Percentiles rank a stretch among this genome's conserved stretches.
phyloP scores from a whole-genome alignment of 768 basidiomycete species.

The Termitomyces eurrhizus region DNA sequence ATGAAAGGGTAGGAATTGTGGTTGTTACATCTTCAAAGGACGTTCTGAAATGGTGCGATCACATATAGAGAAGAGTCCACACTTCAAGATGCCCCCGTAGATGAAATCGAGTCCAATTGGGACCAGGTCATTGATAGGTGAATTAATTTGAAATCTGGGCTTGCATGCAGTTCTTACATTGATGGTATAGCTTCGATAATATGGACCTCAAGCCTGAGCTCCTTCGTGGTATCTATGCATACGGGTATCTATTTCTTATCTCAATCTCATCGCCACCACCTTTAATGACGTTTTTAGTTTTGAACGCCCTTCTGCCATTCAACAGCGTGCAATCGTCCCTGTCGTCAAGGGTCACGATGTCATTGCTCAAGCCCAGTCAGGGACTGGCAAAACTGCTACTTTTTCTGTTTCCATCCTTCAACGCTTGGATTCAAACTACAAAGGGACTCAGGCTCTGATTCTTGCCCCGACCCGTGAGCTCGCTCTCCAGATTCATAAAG shows the following conservation, averaged over 20 bases:
- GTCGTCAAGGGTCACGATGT: slow-evolving; percentile 98
- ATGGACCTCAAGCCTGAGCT: slow-evolving; percentile 98
- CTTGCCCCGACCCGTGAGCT: slow-evolving; percentile 98
- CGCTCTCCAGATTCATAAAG: slow-evolving; percentile 98
- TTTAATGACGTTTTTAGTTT: slow-evolving; percentile 51
- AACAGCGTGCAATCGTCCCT: slow-evolving; percentile 98
- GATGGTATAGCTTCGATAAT: slow-evolving; percentile 82
- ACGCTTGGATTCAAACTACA: slow-evolving; percentile 39
- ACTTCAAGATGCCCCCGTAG: slow-evolving; percentile 77
- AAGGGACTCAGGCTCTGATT: slow-evolving; percentile 96
- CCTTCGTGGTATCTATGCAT: slow-evolving; percentile 97
- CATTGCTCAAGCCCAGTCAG: slow-evolving; percentile 98
- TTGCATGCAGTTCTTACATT: slow-evolving; percentile 3
- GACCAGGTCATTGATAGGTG: slow-evolving; percentile 96
- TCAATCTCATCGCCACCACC: background rate
- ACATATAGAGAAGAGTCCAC: slow-evolving; percentile 52
- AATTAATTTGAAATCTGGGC: slow-evolving; percentile 27
- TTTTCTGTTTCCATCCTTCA: slow-evolving; percentile 98
- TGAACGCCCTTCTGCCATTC: slow-evolving; percentile 97
- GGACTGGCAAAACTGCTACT: slow-evolving; percentile 99
- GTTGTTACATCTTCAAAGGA: background rate
- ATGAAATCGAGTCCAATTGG: slow-evolving; percentile 99
- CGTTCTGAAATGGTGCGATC: background rate
- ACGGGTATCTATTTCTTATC: slow-evolving; percentile 59
- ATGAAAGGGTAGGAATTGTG: slow-evolving; percentile 20